A percentile compares a stretch with the other conserved stretches of the same genome.
These are phyloP conservation scores for Scutellaria barbata DNA, from an alignment of 257 asterid genomes.

Conservation along the genomic window DNA sequence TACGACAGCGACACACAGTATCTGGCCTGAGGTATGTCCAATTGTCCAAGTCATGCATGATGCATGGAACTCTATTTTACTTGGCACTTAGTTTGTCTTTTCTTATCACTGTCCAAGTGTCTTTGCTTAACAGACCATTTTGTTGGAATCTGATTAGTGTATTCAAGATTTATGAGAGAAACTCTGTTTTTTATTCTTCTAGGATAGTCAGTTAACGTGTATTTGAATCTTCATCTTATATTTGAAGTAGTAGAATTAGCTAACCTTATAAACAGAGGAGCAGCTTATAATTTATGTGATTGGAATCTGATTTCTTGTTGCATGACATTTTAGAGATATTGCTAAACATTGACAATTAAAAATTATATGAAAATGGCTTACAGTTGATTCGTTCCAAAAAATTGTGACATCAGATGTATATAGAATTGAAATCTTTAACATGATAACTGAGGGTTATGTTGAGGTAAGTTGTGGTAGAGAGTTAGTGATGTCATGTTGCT, in stretches of 20 bases:
- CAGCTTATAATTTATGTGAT: conserved; percentile 2
- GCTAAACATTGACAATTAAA: neutral
- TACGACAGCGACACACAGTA: conserved; percentile 71
- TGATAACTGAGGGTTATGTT: conserved; percentile 8
- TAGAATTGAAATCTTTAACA: neutral
- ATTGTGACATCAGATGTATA: neutral
- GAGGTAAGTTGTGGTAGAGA: conserved; percentile 5
- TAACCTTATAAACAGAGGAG: conserved; percentile 13
- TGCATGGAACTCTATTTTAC: conserved; percentile 14
- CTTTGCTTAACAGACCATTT: conserved; percentile 18
- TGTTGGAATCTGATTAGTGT: conserved; percentile 21
- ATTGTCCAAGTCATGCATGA: conserved; percentile 29
- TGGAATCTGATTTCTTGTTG: conserved; percentile 15
- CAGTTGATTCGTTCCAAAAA: neutral
- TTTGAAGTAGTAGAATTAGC: conserved; percentile 12
- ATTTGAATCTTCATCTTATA: conserved; percentile 16
- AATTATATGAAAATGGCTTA: neutral
- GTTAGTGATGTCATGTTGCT: conserved; percentile 9
- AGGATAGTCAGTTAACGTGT: conserved; percentile 21
- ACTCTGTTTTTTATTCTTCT: neutral
- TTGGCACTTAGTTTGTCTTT: conserved; percentile 6
- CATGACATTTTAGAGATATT: neutral
- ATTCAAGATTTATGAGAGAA: conserved; percentile 8
- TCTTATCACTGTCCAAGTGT: conserved; percentile 13
- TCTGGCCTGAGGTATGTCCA: conserved; percentile 62